Conservation (phyloP, 345 rosid species). For the Corchorus olitorius region DNA sequence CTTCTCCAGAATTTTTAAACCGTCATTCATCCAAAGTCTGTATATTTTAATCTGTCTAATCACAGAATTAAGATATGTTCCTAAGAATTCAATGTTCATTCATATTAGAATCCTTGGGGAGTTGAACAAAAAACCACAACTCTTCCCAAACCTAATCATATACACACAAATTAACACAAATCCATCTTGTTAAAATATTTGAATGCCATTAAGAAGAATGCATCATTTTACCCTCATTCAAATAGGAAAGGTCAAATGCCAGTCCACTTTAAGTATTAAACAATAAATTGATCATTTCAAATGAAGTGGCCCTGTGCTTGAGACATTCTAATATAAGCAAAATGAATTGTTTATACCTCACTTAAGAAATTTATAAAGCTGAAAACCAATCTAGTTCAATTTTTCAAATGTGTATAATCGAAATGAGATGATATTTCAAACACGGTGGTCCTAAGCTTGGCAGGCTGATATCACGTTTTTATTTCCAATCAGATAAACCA, state of each 20-base stretch:
- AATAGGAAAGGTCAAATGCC: not conserved
- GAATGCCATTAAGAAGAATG: not conserved
- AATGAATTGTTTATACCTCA: not conserved
- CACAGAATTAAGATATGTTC: not conserved
- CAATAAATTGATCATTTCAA: not conserved
- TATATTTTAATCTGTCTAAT: not conserved
- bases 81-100: not conserved
- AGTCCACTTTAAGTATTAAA: not conserved
- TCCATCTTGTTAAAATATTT: constrained; percentile 7
- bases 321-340: not conserved
- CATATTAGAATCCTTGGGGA: not conserved
- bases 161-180: not conserved
- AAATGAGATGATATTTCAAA: too few species aligned
- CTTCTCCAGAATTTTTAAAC: not conserved
- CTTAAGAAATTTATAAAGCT: not conserved
- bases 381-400: too few species aligned
- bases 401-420: too few species aligned
- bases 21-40: not conserved
- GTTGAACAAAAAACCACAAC: not conserved
- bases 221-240: not conserved
- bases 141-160: not conserved
- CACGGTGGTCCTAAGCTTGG: not conserved
- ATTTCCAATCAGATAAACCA: not conserved
- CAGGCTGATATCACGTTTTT: not conserved
- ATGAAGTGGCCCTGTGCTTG: not conserved